Evolutionary conservation across 2,329 filamentous ascomycete species (phyloP).

Genomic region (Cyphellophora attinorum): DNA sequence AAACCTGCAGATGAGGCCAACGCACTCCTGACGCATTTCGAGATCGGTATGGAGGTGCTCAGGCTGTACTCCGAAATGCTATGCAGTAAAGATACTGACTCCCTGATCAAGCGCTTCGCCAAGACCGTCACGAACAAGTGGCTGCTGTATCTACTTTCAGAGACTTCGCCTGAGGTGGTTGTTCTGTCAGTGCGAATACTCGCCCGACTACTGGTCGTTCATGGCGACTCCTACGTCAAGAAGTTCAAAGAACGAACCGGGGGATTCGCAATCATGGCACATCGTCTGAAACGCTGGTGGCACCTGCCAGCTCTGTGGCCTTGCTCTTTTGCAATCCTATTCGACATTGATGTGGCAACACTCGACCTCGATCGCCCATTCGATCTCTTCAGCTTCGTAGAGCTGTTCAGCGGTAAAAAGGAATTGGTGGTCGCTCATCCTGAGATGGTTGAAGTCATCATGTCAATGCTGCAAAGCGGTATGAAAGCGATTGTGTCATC

Average conservation of each 20-base stretch:
- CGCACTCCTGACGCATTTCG: conserved; percentile 44
- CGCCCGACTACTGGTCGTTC: conserved; percentile 69
- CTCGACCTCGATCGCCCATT: conserved; percentile 66
- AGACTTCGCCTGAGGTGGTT: conserved; percentile 75
- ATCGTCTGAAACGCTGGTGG: conserved; percentile 81
- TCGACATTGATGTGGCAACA: conserved; percentile 69
- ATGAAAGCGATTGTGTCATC: conserved; percentile 59
- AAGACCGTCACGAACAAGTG: conserved; percentile 96
- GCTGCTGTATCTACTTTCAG: conserved; percentile 82
- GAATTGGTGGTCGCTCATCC: conserved; percentile 61
- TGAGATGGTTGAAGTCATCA: conserved; percentile 70
- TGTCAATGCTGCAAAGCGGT: conserved; percentile 78
- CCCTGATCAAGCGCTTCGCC: conserved; percentile 75
- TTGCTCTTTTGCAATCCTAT: conserved; percentile 78
- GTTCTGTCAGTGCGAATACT: conserved; percentile 74
- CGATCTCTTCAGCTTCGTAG: conserved; percentile 62
- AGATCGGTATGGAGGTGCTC: conserved; percentile 67
- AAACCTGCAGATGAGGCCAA: conserved; percentile 15
- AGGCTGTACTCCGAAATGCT: conserved; percentile 69
- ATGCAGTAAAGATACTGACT: conserved; percentile 60
- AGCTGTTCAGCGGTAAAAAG: conserved; percentile 52
- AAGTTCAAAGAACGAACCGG: conserved; percentile 82
- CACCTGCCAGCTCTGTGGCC: conserved; percentile 75
- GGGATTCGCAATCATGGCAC: conserved; percentile 77
- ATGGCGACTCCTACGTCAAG: conserved; percentile 69